Conservation (phyloP, 148 eudicot genomes). For the Rhododendron mucronatum region DNA sequence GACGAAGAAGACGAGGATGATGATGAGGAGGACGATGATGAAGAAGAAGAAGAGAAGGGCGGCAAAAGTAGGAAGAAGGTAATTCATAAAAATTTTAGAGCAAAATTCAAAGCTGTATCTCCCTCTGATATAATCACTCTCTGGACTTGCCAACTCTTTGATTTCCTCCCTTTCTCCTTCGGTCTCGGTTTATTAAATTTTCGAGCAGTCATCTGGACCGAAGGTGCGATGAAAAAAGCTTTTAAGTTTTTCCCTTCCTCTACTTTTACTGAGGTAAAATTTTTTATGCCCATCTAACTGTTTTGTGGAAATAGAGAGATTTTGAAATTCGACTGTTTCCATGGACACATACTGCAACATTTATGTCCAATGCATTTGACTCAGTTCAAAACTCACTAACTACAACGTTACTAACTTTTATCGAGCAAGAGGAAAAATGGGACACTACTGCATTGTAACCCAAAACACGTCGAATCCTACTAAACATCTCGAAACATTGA, state of each 20-base stretch:
- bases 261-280: neutral
- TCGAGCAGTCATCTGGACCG: neutral
- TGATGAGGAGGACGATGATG: constrained; percentile 15
- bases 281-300: neutral
- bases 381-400: neutral
- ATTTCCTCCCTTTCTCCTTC: neutral
- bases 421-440: neutral
- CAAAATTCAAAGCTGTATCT: neutral
- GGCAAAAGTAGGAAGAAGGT: constrained; percentile 39
- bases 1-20: constrained; percentile 32
- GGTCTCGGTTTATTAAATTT: neutral
- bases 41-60: constrained; percentile 15
- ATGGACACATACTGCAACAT: neutral
- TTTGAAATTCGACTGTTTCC: neutral
- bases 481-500: neutral
- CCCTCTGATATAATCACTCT: neutral
- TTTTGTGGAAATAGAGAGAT: neutral
- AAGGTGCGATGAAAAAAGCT: neutral
- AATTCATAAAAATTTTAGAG: neutral
- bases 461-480: neutral
- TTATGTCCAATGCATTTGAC: neutral
- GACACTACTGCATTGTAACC: neutral
- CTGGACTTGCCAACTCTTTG: neutral
- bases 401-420: no score
- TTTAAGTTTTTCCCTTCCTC: neutral